Base-by-base conservation (phyloP, 2,329 filamentous ascomycete species). In the Colletotrichum plurivorum region DNA sequence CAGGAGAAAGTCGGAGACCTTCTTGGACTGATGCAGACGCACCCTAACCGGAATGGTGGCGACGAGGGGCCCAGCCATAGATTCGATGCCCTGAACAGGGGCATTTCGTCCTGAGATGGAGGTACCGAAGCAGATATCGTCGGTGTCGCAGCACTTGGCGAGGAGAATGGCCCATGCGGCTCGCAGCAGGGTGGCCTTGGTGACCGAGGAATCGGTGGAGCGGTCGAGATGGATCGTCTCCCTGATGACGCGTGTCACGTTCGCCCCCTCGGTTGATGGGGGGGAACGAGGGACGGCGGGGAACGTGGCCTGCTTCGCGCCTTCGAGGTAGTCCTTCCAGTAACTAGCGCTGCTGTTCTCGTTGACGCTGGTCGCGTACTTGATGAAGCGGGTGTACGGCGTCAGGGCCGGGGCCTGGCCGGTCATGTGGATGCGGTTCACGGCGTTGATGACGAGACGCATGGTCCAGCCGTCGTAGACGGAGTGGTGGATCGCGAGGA, bases 101-200 rank as follows among this genome's bases (percentile, higher is more conserved):
- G 73, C 72, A 18, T 75, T 70, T 5, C 76, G 71, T 1, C 76
- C 77, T 2, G 73, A 75, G 4, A 76, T 45, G 0, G 71, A 71
- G 1, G 63, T 27, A 1, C 76, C 77, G 56, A 77, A 79, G 4
- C 73, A 51, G 1, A 77, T 57, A 10, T 74, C 73, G 9, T 70
- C 58, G 4, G 69, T 62, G 2, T 64, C 71, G 15, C 71, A 71
- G 39, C 74, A 72, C 1, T 64, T 63, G 2, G 71, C 56, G 2
- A 74, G 62, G 9, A 73, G 59, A 22, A 78, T 18, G 0, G 74
- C 76, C 77, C 76, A 79, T 4, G 77, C 77, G 0, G 76, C 75
- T 5, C 74, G 73, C 9, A 78, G 49, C 8, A 75, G 55, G 0
- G 73, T 71, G 2, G 74, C 73, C 61, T 68, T 73, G 3, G 72